Conservation (phyloP, 176 grass and related monocot genomes). For the Thinopyrum elongatum region DNA sequence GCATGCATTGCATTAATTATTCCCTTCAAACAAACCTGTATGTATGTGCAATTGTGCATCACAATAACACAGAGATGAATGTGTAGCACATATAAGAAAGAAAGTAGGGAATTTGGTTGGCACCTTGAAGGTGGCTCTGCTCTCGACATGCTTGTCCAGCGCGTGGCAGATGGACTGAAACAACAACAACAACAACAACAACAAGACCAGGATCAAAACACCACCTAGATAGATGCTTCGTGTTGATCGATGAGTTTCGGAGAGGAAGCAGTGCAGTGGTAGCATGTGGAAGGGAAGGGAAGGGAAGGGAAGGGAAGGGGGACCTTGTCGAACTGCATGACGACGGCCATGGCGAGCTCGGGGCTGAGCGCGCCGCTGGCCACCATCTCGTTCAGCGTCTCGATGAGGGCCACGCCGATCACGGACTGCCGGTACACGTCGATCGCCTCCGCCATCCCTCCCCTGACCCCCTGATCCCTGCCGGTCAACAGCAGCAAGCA, state of each 20-base stretch:
- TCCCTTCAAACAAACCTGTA: neutral
- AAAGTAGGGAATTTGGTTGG: neutral
- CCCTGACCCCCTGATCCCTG: neutral
- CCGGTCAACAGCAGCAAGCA: neutral
- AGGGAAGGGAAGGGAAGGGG: neutral
- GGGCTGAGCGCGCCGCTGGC: slow-evolving; percentile 50
- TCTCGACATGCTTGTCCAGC: slow-evolving; percentile 74
- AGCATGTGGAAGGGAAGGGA: neutral
- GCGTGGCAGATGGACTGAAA: slow-evolving; percentile 70
- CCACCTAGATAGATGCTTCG: neutral
- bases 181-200: slow-evolving; percentile 29
- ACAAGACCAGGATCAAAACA: slow-evolving; percentile 3
- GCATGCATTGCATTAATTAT: neutral
- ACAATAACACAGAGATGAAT: neutral
- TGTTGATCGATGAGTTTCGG: neutral
- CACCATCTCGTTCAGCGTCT: slow-evolving; percentile 86
- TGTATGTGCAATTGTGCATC: neutral
- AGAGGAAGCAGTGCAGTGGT: no score
- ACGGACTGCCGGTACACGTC: slow-evolving; percentile 73
- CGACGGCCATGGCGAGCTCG: slow-evolving; percentile 78
- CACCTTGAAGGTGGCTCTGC: slow-evolving; percentile 78
- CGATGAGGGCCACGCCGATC: slow-evolving; percentile 74
- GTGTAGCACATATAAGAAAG: neutral
- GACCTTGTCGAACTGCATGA: slow-evolving; percentile 93
- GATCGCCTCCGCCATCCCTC: slow-evolving; percentile 47